These are phyloP conservation scores for Lodderomyces pseudojiufengensis DNA, from an alignment of 1,139 yeast species.

Conservation along the genomic window DNA sequence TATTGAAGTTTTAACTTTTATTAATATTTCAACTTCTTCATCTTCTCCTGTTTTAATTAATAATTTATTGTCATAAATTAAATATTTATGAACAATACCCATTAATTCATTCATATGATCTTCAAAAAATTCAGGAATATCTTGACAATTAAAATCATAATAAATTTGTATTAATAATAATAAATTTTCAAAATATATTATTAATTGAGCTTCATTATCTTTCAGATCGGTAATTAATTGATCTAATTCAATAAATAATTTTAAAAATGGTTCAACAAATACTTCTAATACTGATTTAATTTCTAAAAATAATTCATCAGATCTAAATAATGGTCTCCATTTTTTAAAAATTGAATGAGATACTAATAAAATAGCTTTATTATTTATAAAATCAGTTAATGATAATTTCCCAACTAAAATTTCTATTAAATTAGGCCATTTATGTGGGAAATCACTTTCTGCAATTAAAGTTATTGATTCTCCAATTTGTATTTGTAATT, in stretches of 20 bases:
- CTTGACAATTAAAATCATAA: conserved; percentile 94
- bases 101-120: conserved; percentile 79
- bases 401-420: conserved; percentile 65
- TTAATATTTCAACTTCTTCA: conserved; percentile 68
- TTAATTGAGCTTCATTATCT: conserved; percentile 41
- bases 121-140: conserved; percentile 96
- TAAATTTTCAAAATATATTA: conserved; percentile 65
- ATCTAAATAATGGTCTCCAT: conserved; percentile 93
- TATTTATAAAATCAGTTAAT: conserved; percentile 63
- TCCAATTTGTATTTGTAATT: conserved; percentile 84
- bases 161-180: conserved; percentile 73
- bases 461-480: conserved; percentile 92
- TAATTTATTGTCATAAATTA: conserved; percentile 52
- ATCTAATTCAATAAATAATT: conserved; percentile 65
- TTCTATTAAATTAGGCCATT: conserved; percentile 80
- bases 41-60: conserved; percentile 59
- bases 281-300: conserved; percentile 82
- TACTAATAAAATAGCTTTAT: conserved; percentile 83
- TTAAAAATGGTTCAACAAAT: conserved; percentile 78
- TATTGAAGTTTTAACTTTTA: conserved; percentile 75
- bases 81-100: conserved; percentile 77
- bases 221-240: conserved; percentile 44
- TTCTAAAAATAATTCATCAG: conserved; percentile 85
- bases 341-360: conserved; percentile 94
- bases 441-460: conserved; percentile 90